Evolutionary conservation across 2,329 filamentous ascomycete genomes (phyloP).

Genomic region (Penicillium sp.): DNA sequence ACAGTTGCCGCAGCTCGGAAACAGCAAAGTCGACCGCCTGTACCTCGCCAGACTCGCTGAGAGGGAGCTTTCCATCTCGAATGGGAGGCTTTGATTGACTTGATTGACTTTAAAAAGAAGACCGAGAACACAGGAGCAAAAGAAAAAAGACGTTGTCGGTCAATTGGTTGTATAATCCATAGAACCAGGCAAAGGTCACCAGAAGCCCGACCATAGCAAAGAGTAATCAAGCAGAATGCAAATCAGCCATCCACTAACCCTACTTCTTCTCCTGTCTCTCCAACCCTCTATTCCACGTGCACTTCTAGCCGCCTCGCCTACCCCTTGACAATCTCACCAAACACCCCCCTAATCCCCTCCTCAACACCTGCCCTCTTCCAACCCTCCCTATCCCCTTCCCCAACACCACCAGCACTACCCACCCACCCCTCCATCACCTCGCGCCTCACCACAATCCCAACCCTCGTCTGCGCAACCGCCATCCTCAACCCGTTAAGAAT

Average conservation of each 20-base stretch:
- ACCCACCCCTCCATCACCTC: slow-evolving; percentile 56
- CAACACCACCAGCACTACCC: not conserved
- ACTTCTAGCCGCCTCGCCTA: too few relatives aligned
- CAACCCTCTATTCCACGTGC: too few relatives aligned
- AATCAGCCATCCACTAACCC: too few relatives aligned
- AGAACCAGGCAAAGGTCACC: too few relatives aligned
- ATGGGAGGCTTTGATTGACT: not conserved
- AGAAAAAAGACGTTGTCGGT: too few relatives aligned
- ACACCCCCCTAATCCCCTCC: not conserved
- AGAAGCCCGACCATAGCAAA: too few relatives aligned
- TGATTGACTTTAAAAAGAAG: too few relatives aligned
- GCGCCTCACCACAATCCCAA: slow-evolving; percentile 61
- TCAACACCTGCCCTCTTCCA: not conserved
- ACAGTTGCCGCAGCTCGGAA: not conserved
- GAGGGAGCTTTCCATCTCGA: not conserved
- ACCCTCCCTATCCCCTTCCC: not conserved
- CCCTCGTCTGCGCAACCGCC: slow-evolving; percentile 33
- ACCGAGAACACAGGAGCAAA: too few relatives aligned
- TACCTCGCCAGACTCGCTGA: not conserved
- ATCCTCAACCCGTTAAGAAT: slow-evolving; percentile 43
- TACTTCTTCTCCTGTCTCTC: too few relatives aligned
- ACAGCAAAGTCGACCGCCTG: slow-evolving; percentile 3
- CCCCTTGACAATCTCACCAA: not conserved
- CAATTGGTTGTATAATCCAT: too few relatives aligned
- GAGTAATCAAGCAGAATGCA: too few relatives aligned